phyloP scores from a whole-genome alignment of 352 stramenopile genomes.

The Phytophthora nicotianae region DNA sequence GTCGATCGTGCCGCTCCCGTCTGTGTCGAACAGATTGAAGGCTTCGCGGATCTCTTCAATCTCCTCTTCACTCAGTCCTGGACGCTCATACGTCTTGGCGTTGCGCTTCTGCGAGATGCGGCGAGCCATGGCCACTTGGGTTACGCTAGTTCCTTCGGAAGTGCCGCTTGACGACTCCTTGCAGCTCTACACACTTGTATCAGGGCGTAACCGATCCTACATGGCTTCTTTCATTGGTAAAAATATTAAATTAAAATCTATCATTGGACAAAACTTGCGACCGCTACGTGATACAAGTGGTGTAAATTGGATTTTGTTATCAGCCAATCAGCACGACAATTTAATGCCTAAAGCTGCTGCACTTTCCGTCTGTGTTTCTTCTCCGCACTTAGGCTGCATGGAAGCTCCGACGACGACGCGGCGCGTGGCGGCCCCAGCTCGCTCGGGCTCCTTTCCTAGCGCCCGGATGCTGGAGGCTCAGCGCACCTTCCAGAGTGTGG shows the following conservation, averaged over 20 bases:
- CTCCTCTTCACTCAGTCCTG: conserved; percentile 92
- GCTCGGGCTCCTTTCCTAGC: conserved; percentile 22
- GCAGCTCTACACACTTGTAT: neutral
- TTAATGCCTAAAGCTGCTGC: conserved; percentile 5
- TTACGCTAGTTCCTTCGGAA: conserved; percentile 6
- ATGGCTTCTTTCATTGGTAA: conserved; percentile 5
- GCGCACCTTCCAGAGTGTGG: conserved; percentile 68
- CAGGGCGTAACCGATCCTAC: conserved; percentile 8
- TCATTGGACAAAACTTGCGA: neutral
- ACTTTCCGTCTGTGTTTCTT: conserved; percentile 32
- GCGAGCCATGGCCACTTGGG: conserved; percentile 46
- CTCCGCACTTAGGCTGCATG: conserved; percentile 24
- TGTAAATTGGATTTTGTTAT: conserved; percentile 20
- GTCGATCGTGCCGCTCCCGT: conserved; percentile 96
- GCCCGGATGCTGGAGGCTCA: conserved; percentile 71
- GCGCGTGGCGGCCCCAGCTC: conserved; percentile 7
- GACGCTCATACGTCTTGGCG: conserved; percentile 91
- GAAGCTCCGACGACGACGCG: conserved; percentile 33
- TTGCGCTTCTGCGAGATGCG: conserved; percentile 85
- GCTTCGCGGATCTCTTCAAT: conserved; percentile 96
- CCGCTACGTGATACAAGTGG: conserved; percentile 8
- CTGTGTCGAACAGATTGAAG: conserved; percentile 98
- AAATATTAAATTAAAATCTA: conserved; percentile 3
- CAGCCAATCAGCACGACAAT: conserved; percentile 17
- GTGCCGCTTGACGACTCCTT: conserved; percentile 1